Percentiles rank a stretch among this genome's conserved stretches.
phyloP scores from a whole-genome alignment of 2,329 filamentous ascomycete genomes.

The Akanthomyces dipterigenus region DNA sequence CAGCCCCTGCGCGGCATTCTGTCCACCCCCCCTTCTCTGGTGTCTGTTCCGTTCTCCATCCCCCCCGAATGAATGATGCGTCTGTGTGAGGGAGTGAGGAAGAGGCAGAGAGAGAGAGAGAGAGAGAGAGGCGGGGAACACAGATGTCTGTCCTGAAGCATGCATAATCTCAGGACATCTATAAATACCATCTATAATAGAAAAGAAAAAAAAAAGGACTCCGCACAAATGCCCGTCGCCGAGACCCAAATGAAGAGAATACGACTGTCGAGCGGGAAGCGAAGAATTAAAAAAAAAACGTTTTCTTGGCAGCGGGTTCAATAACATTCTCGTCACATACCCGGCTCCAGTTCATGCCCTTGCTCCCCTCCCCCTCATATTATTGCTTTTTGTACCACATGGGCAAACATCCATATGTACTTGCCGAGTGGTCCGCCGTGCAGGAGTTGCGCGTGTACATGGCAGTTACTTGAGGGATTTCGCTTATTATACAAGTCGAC shows the following conservation, averaged over 20 bases:
- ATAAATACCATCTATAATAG: not conserved
- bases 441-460: not conserved
- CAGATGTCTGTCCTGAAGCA: not conserved
- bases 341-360: not conserved
- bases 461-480: not conserved
- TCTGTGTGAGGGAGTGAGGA: not conserved
- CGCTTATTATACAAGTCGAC: not conserved
- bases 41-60: not conserved
- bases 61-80: not conserved
- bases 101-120: not conserved
- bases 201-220: no score
- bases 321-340: not conserved
- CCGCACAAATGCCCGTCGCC: not conserved
- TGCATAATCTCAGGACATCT: not conserved
- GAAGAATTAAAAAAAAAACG: not conserved
- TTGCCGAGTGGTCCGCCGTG: not conserved
- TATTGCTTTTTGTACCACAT: not conserved
- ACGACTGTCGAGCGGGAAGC: not conserved
- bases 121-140: not conserved
- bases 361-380: not conserved
- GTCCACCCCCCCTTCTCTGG: not conserved
- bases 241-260: not conserved
- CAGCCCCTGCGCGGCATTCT: not conserved
- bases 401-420: not conserved
- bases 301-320: slow-evolving; percentile 2